A percentile compares a stretch with the other conserved stretches of the same genome.
Evolutionary conservation across 345 rosid genomes (phyloP).

Genomic region (Pelargonium nanum): DNA sequence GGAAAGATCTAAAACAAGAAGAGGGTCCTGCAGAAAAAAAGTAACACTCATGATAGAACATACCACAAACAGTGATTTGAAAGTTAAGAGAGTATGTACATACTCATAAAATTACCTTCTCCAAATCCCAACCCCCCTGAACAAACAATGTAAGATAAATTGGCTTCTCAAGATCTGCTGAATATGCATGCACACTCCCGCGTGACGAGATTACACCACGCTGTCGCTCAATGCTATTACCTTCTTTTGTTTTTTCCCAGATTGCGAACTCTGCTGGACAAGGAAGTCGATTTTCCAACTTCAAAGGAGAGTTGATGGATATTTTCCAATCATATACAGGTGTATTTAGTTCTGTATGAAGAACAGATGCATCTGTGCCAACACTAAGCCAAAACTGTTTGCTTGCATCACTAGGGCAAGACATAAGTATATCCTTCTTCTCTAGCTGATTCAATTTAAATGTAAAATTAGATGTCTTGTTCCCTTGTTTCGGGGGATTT

Average conservation of each 20-base stretch:
- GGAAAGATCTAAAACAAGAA: constrained; percentile 68
- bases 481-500: constrained; percentile 49
- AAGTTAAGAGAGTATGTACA: neutral
- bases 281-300: constrained; percentile 91
- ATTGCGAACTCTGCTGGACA: constrained; percentile 75
- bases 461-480: constrained; percentile 32
- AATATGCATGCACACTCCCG: constrained; percentile 47
- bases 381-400: constrained; percentile 81
- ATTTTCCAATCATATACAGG: constrained; percentile 98
- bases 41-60: constrained; percentile 7
- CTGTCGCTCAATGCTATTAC: constrained; percentile 53
- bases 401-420: constrained; percentile 48
- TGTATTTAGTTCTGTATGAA: constrained; percentile 76
- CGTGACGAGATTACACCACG: constrained; percentile 56
- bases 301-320: constrained; percentile 74
- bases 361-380: constrained; percentile 82
- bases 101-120: constrained; percentile 45
- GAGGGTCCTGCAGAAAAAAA: constrained; percentile 58
- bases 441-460: constrained; percentile 71
- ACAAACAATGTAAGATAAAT: constrained; percentile 62
- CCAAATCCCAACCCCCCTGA: constrained; percentile 88
- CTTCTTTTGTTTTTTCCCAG: constrained; percentile 78
- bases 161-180: constrained; percentile 66
- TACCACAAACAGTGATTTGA: neutral
- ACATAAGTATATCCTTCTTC: constrained; percentile 81